Conservation (phyloP, 805 yeast species). For the Wickerhamiella brachini region DNA sequence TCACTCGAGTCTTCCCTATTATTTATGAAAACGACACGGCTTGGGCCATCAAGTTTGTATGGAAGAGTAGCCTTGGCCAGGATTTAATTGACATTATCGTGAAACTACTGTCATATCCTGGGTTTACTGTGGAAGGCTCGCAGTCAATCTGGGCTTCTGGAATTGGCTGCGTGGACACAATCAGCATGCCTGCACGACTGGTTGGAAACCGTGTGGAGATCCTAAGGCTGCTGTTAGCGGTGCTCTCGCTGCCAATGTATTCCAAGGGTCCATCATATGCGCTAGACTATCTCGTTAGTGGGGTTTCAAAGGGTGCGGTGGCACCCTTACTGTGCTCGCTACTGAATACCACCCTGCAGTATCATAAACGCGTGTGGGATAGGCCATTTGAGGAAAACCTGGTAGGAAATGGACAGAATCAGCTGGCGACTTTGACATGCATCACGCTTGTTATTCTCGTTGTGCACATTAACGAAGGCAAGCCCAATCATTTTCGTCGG, state of each 20-base stretch:
- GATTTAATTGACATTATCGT: constrained; percentile 28
- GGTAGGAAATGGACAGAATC: constrained; percentile 18
- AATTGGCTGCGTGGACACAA: constrained; percentile 31
- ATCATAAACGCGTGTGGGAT: constrained; percentile 23
- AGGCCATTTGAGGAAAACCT: constrained; percentile 22
- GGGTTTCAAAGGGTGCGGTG: constrained; percentile 38
- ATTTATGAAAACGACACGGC: constrained; percentile 38
- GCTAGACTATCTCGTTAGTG: constrained; percentile 45
- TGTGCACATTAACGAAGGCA: constrained; percentile 37
- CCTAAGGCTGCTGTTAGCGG: constrained; percentile 42
- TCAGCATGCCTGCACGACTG: not conserved
- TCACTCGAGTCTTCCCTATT: constrained; percentile 54
- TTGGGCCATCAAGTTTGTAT: constrained; percentile 29
- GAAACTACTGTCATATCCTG: constrained; percentile 39
- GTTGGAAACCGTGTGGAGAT: constrained; percentile 60
- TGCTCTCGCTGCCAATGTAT: constrained; percentile 53
- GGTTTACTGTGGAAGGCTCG: constrained; percentile 34
- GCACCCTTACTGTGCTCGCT: constrained; percentile 50
- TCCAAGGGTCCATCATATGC: constrained; percentile 33
- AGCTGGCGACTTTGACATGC: constrained; percentile 39
- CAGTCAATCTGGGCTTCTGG: constrained; percentile 66
- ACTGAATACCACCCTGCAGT: constrained; percentile 39
- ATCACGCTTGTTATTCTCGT: constrained; percentile 50
- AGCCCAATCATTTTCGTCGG: constrained; percentile 22
- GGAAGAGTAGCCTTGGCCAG: constrained; percentile 27